Evolutionary conservation across 345 rosid species (phyloP), one percentile per base, ranked within the genome.

Genomic region (Eucalyptus tenuipes): DNA sequence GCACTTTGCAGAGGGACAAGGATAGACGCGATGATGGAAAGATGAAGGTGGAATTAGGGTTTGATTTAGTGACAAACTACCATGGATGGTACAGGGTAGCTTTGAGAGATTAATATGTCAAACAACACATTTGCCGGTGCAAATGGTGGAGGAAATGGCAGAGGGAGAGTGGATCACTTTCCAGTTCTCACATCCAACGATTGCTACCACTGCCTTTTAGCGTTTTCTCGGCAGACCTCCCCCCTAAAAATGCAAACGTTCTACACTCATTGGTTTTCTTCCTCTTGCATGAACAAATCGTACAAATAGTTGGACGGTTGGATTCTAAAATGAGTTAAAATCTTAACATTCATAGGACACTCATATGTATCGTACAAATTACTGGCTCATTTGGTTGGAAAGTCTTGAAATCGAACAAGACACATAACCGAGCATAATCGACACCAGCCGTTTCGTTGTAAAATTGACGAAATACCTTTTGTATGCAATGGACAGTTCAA

Each of bases 371-470:
- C 14, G 1, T 57, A 25, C 7, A 57, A 57, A 24, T 57, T 57
- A 25, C 5, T 25, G 66, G 3, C 66, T 59, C 66, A 59, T 59
- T 59, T 59, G 66, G n/a, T 10, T 27, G 66, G 14, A 0, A 59
- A 59, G 66, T 59, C 31, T 59, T 50, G 53, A 59, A 59, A 59
- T 59, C 81, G 1, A 27, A 59, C n/a, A 12, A 27, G 66, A 59
- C 29, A 59, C 1, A 3, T 2, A 57, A 57, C 7, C 12, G 3
- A 11, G 14, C 64, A 59, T 25, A 59, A 59, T 59, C 3, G 1
- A 59, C 5, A 0, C 31, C 2, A 5, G 1, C 29, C 3, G 2
- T 10, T 59, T 25, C 0, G 5, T 27, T 27, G n/a, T 10, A 11
- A 25, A 27, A 12, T 59, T 5, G 14, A 59, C 13, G 87, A 79